Evolutionary conservation across 768 basidiomycete species (phyloP), one percentile per base, ranked within the genome.

Genomic region (Mycena floridula): DNA sequence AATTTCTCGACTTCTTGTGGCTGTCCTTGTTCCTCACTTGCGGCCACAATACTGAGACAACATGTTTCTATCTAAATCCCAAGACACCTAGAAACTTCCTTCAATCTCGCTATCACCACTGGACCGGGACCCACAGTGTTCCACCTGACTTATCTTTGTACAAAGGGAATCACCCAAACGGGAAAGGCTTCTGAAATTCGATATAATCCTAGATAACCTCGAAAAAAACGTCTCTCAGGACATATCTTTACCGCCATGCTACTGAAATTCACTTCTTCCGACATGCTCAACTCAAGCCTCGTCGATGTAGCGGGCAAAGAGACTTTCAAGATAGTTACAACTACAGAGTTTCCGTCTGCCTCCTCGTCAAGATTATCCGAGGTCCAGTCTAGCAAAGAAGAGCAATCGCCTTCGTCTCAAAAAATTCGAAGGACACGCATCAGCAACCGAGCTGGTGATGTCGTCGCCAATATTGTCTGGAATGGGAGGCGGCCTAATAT

Each of bases 221-320:
- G n/a, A n/a, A n/a, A n/a, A n/a, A n/a, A 20, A 22, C 21, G 16
- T 24, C 43, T 35, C 32, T 7, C 32, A 35, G n/a, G n/a, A 32
- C 23, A 15, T 22, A 39, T 20, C n/a, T 39, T 22, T 24, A 7
- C 38, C 42, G 59, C 42, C 38, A 81, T 79, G 79, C 58, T 81
- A 25, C 68, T 81, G 58, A 79, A 71, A 67, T 80, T 81, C 57
- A 73, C 77, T 32, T 66, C 73, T 25, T 57, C 71, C 13, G 78
- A 81, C 50, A 75, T 82, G 59, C 70, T 82, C 30, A 75, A 81
- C 54, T 73, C 74, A 2, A 49, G 66, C 13, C 76, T 82, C 35
- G 55, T 78, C 50, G 70, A 77, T 51, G 71, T 77, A 3, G 62
- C 69, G n/a, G 74, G 78, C 11, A 72, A 77, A 27, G 54, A 66